Conservation (phyloP, 1,284 basidiomycete species). For the Puccinia brachypodii region DNA sequence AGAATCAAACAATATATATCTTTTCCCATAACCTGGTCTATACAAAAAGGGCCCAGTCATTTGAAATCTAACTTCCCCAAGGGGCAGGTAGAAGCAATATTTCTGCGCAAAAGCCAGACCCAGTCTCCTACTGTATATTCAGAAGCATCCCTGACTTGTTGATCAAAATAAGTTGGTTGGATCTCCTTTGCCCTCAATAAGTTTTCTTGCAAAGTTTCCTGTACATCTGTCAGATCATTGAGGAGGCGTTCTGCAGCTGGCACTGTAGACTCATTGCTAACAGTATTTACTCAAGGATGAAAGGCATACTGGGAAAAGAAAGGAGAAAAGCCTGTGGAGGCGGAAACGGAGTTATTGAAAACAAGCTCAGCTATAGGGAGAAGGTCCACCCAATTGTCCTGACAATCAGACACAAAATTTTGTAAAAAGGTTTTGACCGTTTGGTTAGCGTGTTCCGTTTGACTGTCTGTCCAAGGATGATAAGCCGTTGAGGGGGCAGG, state of each 20-base stretch:
- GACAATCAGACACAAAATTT: slow-evolving; percentile 46
- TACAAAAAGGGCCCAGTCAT: neutral
- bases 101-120: neutral
- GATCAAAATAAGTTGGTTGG: neutral
- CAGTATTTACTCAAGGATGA: neutral
- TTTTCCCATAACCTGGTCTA: neutral
- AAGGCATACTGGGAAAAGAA: slow-evolving; percentile 56
- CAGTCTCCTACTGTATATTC: neutral
- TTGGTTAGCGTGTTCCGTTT: slow-evolving; percentile 3
- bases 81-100: neutral
- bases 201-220: neutral
- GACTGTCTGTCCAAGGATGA: slow-evolving; percentile 28
- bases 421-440: slow-evolving; percentile 48
- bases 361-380: slow-evolving; percentile 56
- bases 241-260: neutral
- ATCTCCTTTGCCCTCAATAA: neutral
- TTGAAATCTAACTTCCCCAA: neutral
- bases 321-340: slow-evolving; percentile 57
- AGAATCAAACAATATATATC: neutral
- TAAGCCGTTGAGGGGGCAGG: slow-evolving; percentile 16
- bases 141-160: neutral
- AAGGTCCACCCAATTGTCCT: slow-evolving; percentile 52
- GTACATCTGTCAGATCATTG: neutral
- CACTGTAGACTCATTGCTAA: neutral
- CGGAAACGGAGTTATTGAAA: slow-evolving; percentile 54